Percentiles rank a stretch among this genome's conserved stretches.
Evolutionary conservation across 108 stramenopile genomes (phyloP).

Genomic region (Cyclotella choctawhatcheeana): DNA sequence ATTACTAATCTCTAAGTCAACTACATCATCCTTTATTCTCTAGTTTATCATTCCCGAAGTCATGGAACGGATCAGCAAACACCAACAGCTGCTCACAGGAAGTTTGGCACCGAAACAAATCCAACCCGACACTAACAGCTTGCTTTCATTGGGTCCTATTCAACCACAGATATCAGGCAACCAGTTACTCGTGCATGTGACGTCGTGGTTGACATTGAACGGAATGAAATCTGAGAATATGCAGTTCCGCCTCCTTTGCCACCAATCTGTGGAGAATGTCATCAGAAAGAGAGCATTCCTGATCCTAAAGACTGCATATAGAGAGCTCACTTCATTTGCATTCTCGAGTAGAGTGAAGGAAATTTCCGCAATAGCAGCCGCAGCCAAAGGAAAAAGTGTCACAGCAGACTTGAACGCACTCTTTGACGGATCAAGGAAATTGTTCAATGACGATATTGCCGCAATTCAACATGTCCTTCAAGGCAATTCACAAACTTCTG

Average conservation of each 20-base stretch:
- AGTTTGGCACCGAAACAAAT: conserved; percentile 30
- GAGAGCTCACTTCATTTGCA: conserved; percentile 87
- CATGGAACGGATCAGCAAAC: conserved; percentile 77
- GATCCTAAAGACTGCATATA: conserved; percentile 71
- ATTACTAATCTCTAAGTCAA: too few relatives aligned
- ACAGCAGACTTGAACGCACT: conserved; percentile 67
- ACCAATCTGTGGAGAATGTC: conserved; percentile 96
- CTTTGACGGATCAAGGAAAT: conserved; percentile 65
- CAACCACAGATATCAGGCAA: conserved; percentile 31
- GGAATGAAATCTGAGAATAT: conserved; percentile 98
- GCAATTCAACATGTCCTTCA: conserved; percentile 79
- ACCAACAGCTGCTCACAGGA: conserved; percentile 47
- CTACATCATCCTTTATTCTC: too few relatives aligned
- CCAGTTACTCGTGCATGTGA: conserved; percentile 86
- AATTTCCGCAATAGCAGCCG: conserved; percentile 67
- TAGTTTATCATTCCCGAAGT: conserved; percentile 94
- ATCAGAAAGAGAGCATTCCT: conserved; percentile 92
- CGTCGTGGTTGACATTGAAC: conserved; percentile 97
- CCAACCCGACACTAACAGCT: conserved; percentile 49
- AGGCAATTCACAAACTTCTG: conserved; percentile 55
- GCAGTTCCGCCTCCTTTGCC: conserved; percentile 84
- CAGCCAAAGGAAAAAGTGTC: conserved; percentile 61
- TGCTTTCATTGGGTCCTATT: conserved; percentile 54
- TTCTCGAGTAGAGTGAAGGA: conserved; percentile 86
- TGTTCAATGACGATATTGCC: conserved; percentile 82